Base-by-base conservation (phyloP, 164 flowering plant genomes). In the Cinnamomum chago region DNA sequence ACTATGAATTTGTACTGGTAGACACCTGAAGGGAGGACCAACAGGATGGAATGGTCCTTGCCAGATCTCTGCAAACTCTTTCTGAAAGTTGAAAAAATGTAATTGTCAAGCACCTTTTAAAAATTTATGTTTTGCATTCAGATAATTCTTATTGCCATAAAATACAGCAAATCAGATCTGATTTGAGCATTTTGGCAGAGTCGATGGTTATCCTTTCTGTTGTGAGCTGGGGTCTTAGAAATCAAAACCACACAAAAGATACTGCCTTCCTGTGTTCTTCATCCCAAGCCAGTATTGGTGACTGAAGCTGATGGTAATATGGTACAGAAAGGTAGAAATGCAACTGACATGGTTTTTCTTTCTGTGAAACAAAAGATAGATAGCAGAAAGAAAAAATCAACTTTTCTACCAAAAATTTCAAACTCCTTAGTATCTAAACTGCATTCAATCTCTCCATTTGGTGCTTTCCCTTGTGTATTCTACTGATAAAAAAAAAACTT, bases 21-120 rank as follows among this genome's bases (percentile, higher is more conserved):
- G 76, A 95, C 70, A 72, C 98, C 98, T 2, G 97, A 87, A 51
- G 92, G 91, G 50, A 92, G 87, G 71, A 95, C 94, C 82, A 90
- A 62, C 25, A 92, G 86, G 78, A 92, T 67, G 4, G 93, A 83
- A 60, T 87, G 86, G 80, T 95, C 98, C 83, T 91, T 90, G 23
- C 97, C 97, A 52, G 97, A 75, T 76, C 90, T 84, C 82, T 92
- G 97, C 68, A 92, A 81, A 14, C 30, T 69, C 84, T 79, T 92
- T 84, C 98, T 94, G 90, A 80, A 78, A 55, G 52, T 23, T 65
- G 20, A 40, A 50, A 65, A 66, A 71, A 30, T 0, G 14, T 71
- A 25, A 33, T 5, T 28, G 65, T 58, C 23, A 20, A 2, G 55
- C 9, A 58, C 30, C 17, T 30, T 60, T 18, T 15, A 14, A 55